Percentiles rank a stretch among this genome's conserved stretches.
These are phyloP conservation scores for Pythium brachiatum DNA, from an alignment of 352 stramenopile genomes.

Conservation along the genomic window DNA sequence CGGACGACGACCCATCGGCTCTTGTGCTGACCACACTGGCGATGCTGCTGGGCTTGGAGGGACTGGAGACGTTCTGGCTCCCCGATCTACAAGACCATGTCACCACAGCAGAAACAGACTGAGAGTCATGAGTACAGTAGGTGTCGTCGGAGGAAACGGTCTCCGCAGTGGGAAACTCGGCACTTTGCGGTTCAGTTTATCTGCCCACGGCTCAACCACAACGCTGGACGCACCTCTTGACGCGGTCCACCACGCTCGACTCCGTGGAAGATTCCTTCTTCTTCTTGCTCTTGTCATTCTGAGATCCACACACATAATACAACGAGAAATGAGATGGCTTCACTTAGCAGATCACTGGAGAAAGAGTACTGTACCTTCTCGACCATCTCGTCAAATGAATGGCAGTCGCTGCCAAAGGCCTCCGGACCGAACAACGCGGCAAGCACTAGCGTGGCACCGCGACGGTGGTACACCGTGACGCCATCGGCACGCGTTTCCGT, in stretches of 20 bases:
- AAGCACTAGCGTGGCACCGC: conserved; percentile 68
- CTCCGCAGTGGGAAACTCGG: background rate
- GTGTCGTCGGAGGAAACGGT: background rate
- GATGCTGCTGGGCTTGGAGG: background rate
- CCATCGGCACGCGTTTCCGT: conserved; percentile 71
- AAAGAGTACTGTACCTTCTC: conserved; percentile 45
- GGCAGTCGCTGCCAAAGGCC: conserved; percentile 54
- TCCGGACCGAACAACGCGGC: conserved; percentile 57
- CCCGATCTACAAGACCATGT: conserved; percentile 1
- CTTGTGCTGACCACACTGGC: background rate
- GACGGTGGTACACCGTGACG: conserved; percentile 84
- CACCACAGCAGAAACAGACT: conserved; percentile 19
- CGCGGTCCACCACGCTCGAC: conserved; percentile 15
- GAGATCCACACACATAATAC: background rate
- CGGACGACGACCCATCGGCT: background rate
- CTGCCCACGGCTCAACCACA: background rate
- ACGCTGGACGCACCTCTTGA: conserved; percentile 25
- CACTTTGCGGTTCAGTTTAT: background rate
- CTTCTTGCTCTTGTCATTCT: conserved; percentile 26
- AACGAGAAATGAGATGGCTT: background rate
- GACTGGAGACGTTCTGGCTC: background rate
- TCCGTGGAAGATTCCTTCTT: conserved; percentile 21
- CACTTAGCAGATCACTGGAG: background rate
- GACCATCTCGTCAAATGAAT: conserved; percentile 82
- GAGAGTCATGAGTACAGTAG: conserved; percentile 2